A percentile compares a stretch with the other conserved stretches of the same genome.
Evolutionary conservation across 208 protist species (phyloP).

Genomic region (Leishmania tropica): DNA sequence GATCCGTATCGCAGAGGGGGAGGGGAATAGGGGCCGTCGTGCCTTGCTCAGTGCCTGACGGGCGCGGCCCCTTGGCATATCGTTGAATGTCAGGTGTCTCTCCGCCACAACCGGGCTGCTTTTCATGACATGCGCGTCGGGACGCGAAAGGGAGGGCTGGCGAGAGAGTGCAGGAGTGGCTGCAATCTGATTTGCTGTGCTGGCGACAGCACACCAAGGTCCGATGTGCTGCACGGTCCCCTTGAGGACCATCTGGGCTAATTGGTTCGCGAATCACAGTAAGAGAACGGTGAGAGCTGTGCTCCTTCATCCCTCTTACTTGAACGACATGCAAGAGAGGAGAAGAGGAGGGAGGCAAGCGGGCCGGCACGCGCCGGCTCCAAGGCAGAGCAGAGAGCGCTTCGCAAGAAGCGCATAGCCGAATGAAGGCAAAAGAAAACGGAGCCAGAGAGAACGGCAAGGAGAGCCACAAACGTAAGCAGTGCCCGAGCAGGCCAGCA

Average conservation of each 20-base stretch:
- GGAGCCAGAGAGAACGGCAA: too few species aligned
- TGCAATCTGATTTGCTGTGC: too few species aligned
- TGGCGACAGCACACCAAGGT: not conserved
- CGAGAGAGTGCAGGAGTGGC: not conserved
- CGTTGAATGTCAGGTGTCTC: not conserved
- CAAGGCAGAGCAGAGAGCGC: not conserved
- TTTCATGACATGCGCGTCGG: not conserved
- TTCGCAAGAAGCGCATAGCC: too few species aligned
- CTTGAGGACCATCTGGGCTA: not conserved
- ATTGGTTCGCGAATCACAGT: not conserved
- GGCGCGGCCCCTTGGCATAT: not conserved
- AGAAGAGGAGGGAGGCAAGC: not conserved
- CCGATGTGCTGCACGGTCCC: not conserved
- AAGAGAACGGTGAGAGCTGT: not conserved
- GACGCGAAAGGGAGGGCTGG: not conserved
- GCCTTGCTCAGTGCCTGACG: not conserved
- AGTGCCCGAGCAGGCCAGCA: too few species aligned
- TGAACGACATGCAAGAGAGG: not conserved
- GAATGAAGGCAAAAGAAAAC: too few species aligned
- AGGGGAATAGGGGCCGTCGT: not conserved
- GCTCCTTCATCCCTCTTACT: not conserved
- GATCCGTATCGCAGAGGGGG: not conserved
- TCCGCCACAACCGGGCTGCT: not conserved
- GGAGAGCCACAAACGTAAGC: too few species aligned
- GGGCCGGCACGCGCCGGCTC: not conserved